These are phyloP conservation scores for Phytopythium sindhum DNA, from an alignment of 352 stramenopile species.

Conservation along the genomic window DNA sequence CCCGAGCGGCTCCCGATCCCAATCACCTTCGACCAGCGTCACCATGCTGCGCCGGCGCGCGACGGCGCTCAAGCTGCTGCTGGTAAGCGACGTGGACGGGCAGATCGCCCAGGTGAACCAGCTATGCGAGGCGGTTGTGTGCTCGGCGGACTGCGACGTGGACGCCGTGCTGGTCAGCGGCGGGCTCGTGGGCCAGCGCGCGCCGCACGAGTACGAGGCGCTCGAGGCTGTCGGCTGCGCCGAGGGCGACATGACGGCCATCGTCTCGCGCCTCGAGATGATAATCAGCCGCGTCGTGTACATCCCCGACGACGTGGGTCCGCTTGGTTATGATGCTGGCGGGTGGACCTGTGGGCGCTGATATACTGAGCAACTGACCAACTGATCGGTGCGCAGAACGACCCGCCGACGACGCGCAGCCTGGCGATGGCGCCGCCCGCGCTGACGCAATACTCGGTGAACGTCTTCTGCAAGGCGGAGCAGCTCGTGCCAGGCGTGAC, in stretches of 20 bases:
- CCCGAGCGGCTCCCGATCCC: neutral
- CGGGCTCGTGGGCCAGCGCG: slow-evolving; percentile 46
- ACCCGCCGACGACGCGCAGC: slow-evolving; percentile 72
- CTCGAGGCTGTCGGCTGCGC: slow-evolving; percentile 62
- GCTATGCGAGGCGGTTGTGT: slow-evolving; percentile 72
- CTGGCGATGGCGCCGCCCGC: slow-evolving; percentile 43
- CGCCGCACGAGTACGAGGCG: slow-evolving; percentile 44
- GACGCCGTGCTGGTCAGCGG: slow-evolving; percentile 77
- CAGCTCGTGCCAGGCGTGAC: slow-evolving; percentile 32
- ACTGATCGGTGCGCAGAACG: slow-evolving; percentile 34
- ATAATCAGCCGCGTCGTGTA: slow-evolving; percentile 86
- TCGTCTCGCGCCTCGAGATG: slow-evolving; percentile 84
- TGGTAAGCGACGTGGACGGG: slow-evolving; percentile 68
- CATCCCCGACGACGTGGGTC: slow-evolving; percentile 55
- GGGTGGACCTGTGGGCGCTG: neutral
- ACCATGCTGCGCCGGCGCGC: neutral
- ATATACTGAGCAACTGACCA: neutral
- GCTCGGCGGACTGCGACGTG: slow-evolving; percentile 59
- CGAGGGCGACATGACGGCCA: slow-evolving; percentile 88
- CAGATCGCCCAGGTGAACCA: slow-evolving; percentile 67
- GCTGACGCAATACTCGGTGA: slow-evolving; percentile 82
- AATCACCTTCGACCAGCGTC: neutral
- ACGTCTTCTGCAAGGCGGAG: slow-evolving; percentile 56
- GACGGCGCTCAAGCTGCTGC: slow-evolving; percentile 59
- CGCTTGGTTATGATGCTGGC: slow-evolving; percentile 2